Conservation (phyloP, 1,284 basidiomycete species). For the Tremellales sp. region DNA sequence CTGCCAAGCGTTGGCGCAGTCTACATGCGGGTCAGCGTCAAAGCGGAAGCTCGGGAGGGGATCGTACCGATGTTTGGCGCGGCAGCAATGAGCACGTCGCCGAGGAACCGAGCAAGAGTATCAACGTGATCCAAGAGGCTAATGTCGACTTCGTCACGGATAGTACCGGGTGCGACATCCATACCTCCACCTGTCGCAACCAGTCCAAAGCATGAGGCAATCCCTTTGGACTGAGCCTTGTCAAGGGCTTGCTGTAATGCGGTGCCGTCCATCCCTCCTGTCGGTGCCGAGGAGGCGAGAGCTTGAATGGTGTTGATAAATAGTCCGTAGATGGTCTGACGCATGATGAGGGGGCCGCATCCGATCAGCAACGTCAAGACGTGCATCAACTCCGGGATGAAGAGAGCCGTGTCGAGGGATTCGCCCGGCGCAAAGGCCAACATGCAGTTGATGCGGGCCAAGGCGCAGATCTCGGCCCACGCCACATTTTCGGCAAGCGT, state of each 20-base stretch:
- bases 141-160: constrained; percentile 56
- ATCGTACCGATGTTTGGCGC: constrained; percentile 65
- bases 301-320: constrained; percentile 75
- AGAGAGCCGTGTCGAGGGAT: constrained; percentile 65
- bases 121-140: constrained; percentile 64
- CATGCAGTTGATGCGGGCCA: constrained; percentile 67
- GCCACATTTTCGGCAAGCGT: constrained; percentile 66
- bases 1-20: constrained; percentile 84
- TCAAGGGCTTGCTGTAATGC: constrained; percentile 55
- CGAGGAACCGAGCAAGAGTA: constrained; percentile 61
- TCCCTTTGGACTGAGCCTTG: constrained; percentile 58
- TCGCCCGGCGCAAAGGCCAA: constrained; percentile 66
- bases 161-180: constrained; percentile 14
- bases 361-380: constrained; percentile 69
- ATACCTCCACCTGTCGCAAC: constrained; percentile 20
- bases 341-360: constrained; percentile 66
- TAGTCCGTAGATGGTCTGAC: constrained; percentile 74
- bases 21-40: constrained; percentile 48
- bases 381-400: constrained; percentile 75
- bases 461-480: constrained; percentile 78
- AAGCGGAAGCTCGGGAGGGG: too few relatives aligned
- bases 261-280: constrained; percentile 35
- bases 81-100: constrained; percentile 62
- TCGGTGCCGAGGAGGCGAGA: constrained; percentile 43
- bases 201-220: constrained; percentile 70